Base-by-base conservation (phyloP, 2,329 filamentous ascomycete species). In the Arachnopeziza araneosa region DNA sequence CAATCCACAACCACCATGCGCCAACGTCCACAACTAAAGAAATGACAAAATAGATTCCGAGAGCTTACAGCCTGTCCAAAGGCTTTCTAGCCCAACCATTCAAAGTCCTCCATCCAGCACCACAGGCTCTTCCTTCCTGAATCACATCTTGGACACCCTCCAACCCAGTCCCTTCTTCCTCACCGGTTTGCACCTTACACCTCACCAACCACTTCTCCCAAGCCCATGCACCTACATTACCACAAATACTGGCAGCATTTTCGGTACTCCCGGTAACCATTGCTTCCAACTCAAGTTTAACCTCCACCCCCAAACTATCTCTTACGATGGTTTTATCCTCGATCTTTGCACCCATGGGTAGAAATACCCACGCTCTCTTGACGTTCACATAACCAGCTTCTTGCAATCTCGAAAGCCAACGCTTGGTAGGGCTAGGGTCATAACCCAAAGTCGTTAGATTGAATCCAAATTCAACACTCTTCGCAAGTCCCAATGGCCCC, bases 191-290 rank as follows among this genome's bases (percentile, higher is more conserved):
- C 76, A 88, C 83, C 77, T 95, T 90, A 69, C 93, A 83, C 70
- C 91, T 90, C 66, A 97, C 77, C 74, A 98, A 83, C 95, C 95
- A 99, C 73, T 91, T 89, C 81, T 99, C 95, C 93, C 93, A 99
- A 73, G 87, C 87, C 87, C 92, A 95, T 24, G 89, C 87, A 4
- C 91, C 95, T 0, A 93, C 85, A 50, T 98, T 77, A 22, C 93
- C 93, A 14, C 90, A 89, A 65, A 96, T 79, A 67, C 83, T 86
- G 1, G 90, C 90, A 17, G 87, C 84, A 70, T 86, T 84, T 55
- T 86, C 83, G 0, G 89, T 91, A 68, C 83, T 89, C 8, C 89
- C 89, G n/a, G 75, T 74, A 0, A 85, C 78, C 71, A 84, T 80
- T 21, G 87, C 86, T 63, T 90, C 86, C 66, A 85, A 78, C 65